Conservation (phyloP, 192 early-diverging fungal species). For the Backusella liffmaniae region DNA sequence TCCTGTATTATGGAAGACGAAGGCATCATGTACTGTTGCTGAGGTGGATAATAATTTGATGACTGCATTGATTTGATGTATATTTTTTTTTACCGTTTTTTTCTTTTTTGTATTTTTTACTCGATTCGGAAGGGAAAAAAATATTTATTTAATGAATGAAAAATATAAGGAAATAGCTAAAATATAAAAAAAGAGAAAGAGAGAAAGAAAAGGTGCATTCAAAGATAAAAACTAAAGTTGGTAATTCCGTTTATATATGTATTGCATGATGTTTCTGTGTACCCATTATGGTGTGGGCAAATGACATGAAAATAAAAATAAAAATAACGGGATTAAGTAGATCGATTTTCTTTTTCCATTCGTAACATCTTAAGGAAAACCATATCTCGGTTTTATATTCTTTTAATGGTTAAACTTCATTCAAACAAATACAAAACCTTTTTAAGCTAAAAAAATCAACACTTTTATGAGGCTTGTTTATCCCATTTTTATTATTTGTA, state of each 20-base stretch:
- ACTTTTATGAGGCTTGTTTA: background rate
- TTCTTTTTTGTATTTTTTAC: conserved; percentile 1
- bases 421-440: background rate
- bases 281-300: conserved; percentile 4
- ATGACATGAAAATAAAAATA: conserved; percentile 2
- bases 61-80: conserved; percentile 3
- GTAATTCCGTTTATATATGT: conserved; percentile 9
- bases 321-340: conserved; percentile 3
- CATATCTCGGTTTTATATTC: background rate
- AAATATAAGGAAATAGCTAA: conserved; percentile 1
- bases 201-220: background rate
- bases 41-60: conserved; percentile 7
- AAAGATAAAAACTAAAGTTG: background rate
- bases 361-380: background rate
- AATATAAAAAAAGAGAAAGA: conserved; percentile 8
- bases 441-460: background rate
- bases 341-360: conserved; percentile 7
- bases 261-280: conserved; percentile 6
- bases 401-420: conserved; percentile 6
- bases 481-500: conserved; percentile 3
- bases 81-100: background rate
- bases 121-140: background rate
- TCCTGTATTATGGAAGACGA: background rate
- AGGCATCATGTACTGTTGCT: conserved; percentile 5
- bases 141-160: background rate